Evolutionary conservation across 2,329 filamentous ascomycete genomes (phyloP).

Genomic region (Aspergillus clavatus): DNA sequence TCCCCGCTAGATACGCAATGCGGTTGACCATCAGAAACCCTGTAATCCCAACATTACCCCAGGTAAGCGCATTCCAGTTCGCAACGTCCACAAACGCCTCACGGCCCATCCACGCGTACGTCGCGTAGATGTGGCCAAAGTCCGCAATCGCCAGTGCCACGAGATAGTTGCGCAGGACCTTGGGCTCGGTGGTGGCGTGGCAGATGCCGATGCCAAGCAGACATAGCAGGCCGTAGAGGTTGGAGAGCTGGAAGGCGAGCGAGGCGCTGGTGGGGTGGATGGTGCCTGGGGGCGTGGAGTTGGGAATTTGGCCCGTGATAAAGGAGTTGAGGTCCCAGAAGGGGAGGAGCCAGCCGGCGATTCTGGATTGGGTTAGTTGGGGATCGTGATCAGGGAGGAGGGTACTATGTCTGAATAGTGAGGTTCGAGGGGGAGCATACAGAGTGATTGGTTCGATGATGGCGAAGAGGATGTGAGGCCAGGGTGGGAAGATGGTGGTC

Average conservation of each 20-base stretch:
- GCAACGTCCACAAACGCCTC: conserved; percentile 50
- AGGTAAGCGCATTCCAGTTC: conserved; percentile 65
- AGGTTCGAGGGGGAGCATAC: conserved; percentile 41
- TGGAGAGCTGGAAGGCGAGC: conserved; percentile 65
- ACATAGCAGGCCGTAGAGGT: conserved; percentile 62
- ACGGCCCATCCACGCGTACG: conserved; percentile 55
- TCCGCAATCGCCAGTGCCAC: conserved; percentile 61
- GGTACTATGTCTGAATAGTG: too few relatives aligned
- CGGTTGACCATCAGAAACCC: conserved; percentile 55
- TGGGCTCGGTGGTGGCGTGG: conserved; percentile 59
- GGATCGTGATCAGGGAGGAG: too few relatives aligned
- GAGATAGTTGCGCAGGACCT: conserved; percentile 63
- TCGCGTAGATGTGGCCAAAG: conserved; percentile 62
- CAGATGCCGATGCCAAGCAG: conserved; percentile 61
- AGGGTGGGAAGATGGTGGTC: conserved; percentile 53
- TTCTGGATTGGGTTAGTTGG: too few relatives aligned
- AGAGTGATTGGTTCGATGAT: conserved; percentile 64
- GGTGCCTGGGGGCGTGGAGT: conserved; percentile 22
- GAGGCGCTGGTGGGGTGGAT: conserved; percentile 45
- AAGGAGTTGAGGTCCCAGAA: conserved; percentile 58
- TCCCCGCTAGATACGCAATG: conserved; percentile 54
- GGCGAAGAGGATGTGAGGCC: conserved; percentile 64
- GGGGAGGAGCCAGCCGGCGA: conserved; percentile 56
- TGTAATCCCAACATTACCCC: conserved; percentile 67
- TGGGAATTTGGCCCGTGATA: conserved; percentile 56